Base-by-base conservation (phyloP, 2,329 filamentous ascomycete species). In the Stachybotrys elegans region DNA sequence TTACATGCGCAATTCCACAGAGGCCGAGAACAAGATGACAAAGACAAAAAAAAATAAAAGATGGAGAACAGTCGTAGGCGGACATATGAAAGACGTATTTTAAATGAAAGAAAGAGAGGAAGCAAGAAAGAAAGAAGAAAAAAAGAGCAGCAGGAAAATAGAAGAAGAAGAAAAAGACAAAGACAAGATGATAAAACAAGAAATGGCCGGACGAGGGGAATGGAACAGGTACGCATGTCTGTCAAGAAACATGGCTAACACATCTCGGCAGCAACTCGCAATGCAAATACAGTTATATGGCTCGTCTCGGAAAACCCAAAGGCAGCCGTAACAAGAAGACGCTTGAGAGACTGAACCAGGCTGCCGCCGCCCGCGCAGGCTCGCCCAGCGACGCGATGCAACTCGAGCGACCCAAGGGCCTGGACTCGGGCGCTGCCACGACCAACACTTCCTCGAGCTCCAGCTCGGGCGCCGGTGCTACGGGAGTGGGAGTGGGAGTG, bases 271-370 rank as follows among this genome's bases (percentile, higher is more conserved):
- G 36, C 5, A 39, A 39, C 20, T 21, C 23, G 11, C 36, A 39
- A 21, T 39, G 36, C 22, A 39, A 39, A 21, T 39, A 39, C 36
- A 39, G 36, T 21, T 39, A 39, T 21, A 39, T 39, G 36, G 36
- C 36, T 13, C 20, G 36, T 6, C 36, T 39, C 5, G 36, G 36
- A 5, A 39, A 39, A 21, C 36, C 36, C 12, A 39, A 39, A 21
- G 36, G 36, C 36, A 39, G 36, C 36, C 36, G 36, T 14, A 39
- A 39, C 36, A 39, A 39, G 36, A 39, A 39, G 36, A 39, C 36
- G 19, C 36, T 39, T 21, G 36, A 39, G 20, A 17, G 36, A 12
- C 20, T 39, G 20, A 21, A 13, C 36, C 16, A 17, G 14, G 20
- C 36, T 12, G 36, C 36, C 5, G 36, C 17, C 8, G 14, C 31